These are phyloP conservation scores for Syzygium jambos DNA, from an alignment of 345 rosid genomes.

Conservation along the genomic window DNA sequence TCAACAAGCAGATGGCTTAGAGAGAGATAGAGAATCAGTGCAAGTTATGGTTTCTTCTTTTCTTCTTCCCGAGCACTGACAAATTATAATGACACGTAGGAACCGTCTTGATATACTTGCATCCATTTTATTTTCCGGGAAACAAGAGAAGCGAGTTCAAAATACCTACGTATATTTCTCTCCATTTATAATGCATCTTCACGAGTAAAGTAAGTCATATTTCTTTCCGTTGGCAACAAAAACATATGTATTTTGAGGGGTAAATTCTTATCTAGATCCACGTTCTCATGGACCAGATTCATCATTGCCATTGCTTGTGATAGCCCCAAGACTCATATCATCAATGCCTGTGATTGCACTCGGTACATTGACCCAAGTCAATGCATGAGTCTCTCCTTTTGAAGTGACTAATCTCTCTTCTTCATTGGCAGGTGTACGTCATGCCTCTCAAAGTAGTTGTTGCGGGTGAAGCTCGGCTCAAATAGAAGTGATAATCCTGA, in stretches of 20 bases:
- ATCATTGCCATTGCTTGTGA: neutral
- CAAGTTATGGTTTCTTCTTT: neutral
- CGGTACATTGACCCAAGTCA: neutral
- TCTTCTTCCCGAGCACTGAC: neutral
- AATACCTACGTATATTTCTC: neutral
- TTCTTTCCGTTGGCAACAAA: neutral
- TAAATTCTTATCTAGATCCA: neutral
- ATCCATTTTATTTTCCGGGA: neutral
- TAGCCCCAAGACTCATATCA: neutral
- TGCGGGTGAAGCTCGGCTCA: neutral
- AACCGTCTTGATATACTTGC: neutral
- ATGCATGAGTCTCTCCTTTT: neutral
- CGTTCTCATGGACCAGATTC: neutral
- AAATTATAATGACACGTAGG: neutral
- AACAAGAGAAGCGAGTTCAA: neutral
- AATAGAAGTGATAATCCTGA: neutral
- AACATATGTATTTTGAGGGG: neutral
- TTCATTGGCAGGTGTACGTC: neutral
- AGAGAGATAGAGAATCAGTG: neutral
- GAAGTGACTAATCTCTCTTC: neutral
- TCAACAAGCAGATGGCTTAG: neutral
- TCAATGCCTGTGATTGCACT: neutral
- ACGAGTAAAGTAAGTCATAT: neutral
- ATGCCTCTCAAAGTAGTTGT: neutral
- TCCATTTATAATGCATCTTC: neutral